These are phyloP conservation scores for Auriscalpium vulgare DNA, from an alignment of 768 basidiomycete genomes.

Conservation along the genomic window DNA sequence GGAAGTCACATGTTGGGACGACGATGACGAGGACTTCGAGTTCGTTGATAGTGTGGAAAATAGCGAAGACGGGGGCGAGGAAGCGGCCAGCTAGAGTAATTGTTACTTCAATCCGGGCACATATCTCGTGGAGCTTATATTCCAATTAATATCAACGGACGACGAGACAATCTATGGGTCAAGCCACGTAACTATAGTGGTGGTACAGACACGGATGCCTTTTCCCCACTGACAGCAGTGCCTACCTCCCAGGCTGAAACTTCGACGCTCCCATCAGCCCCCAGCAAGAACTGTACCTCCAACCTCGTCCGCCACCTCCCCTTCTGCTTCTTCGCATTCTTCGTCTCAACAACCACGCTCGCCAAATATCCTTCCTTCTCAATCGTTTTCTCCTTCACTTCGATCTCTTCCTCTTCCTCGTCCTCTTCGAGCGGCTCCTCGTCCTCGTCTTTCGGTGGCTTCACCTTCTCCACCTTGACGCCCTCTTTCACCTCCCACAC, in stretches of 20 bases:
- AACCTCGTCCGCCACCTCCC: slow-evolving; percentile 45
- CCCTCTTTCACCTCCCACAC: slow-evolving; percentile 73
- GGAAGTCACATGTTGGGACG: too few species aligned
- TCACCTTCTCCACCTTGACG: slow-evolving; percentile 53
- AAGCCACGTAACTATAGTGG: slow-evolving; percentile 1
- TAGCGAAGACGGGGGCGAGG: too few species aligned
- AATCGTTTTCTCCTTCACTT: slow-evolving; percentile 55
- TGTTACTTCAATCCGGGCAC: too few species aligned
- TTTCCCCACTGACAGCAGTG: slow-evolving; percentile 26
- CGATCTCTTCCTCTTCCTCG: slow-evolving; percentile 52
- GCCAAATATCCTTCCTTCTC: slow-evolving; percentile 45
- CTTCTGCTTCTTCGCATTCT: slow-evolving; percentile 33
- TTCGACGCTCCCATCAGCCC: slow-evolving; percentile 26
- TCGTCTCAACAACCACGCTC: slow-evolving; percentile 25
- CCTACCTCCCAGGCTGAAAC: slow-evolving; percentile 32
- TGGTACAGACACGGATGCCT: slow-evolving; percentile 22
- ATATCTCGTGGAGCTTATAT: too few species aligned
- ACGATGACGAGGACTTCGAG: too few species aligned
- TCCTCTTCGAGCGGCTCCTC: slow-evolving; percentile 39
- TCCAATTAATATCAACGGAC: too few species aligned
- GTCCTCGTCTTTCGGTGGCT: slow-evolving; percentile 35
- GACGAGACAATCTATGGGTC: too few species aligned
- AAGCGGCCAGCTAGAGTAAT: too few species aligned
- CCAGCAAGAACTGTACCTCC: slow-evolving; percentile 34
- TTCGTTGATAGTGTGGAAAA: too few species aligned